phyloP scores from a whole-genome alignment of 805 yeast species.

The Starmerella etchellsii region DNA sequence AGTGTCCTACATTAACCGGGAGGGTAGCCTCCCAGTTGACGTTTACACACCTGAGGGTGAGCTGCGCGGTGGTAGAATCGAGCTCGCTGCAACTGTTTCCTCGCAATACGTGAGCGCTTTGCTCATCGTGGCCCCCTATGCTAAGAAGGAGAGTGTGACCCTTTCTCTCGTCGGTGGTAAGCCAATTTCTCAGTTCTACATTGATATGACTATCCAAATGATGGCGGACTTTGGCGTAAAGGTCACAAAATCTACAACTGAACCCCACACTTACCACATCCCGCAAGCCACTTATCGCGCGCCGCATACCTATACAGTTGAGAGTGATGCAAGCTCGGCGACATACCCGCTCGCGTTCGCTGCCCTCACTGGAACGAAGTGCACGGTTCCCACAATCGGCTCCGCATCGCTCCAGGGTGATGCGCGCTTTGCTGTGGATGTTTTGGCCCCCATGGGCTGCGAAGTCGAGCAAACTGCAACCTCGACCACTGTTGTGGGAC shows the following conservation, averaged over 20 bases:
- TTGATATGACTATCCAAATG: conserved; percentile 94
- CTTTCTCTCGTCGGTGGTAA: conserved; percentile 86
- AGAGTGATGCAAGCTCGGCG: conserved; percentile 95
- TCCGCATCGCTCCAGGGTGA: conserved; percentile 88
- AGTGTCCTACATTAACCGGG: conserved; percentile 54
- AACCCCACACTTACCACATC: conserved; percentile 76
- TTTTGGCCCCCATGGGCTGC: conserved; percentile 91
- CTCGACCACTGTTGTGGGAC: conserved; percentile 88
- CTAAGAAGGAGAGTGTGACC: conserved; percentile 64
- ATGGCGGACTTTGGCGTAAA: conserved; percentile 79
- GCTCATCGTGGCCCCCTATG: conserved; percentile 96
- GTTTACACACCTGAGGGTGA: conserved; percentile 41
- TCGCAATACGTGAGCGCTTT: conserved; percentile 95
- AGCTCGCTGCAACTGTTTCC: conserved; percentile 88
- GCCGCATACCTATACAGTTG: conserved; percentile 77
- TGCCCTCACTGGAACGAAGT: conserved; percentile 85
- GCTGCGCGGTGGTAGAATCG: conserved; percentile 81
- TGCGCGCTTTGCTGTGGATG: conserved; percentile 90
- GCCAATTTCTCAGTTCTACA: conserved; percentile 89
- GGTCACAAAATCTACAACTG: conserved; percentile 56
- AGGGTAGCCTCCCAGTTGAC: conserved; percentile 77
- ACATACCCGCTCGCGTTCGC: conserved; percentile 97
- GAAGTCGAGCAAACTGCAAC: conserved; percentile 66
- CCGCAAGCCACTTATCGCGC: conserved; percentile 72
- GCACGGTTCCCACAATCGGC: conserved; percentile 91